Conservation (phyloP, 2,329 filamentous ascomycete genomes). For the Alternaria dauci region DNA sequence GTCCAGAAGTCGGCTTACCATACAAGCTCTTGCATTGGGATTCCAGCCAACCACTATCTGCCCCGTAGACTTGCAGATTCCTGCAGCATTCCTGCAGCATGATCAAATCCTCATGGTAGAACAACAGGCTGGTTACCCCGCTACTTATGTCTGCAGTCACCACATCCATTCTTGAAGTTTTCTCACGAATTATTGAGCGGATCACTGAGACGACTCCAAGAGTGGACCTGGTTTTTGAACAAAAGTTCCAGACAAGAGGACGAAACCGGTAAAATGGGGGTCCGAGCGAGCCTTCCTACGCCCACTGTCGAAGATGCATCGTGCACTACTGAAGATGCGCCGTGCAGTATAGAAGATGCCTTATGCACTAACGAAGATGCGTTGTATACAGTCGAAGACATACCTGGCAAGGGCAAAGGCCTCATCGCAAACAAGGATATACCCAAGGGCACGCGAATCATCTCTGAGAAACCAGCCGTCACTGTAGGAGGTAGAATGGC, state of each 20-base stretch:
- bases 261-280: not conserved
- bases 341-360: too few relatives aligned
- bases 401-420: constrained; percentile 53
- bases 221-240: not conserved
- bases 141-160: not conserved
- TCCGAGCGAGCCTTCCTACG: not conserved
- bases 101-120: not conserved
- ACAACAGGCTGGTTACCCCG: not conserved
- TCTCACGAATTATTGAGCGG: not conserved
- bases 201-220: too few relatives aligned
- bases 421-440: constrained; percentile 52
- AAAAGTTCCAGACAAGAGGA: not conserved
- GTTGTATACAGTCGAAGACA: constrained; percentile 18
- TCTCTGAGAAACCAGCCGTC: constrained; percentile 53
- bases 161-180: too few relatives aligned
- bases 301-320: constrained; percentile 21
- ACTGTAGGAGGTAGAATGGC: constrained; percentile 38
- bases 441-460: constrained; percentile 51
- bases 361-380: constrained; percentile 20
- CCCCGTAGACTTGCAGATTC: not conserved
- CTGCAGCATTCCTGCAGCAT: not conserved
- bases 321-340: constrained; percentile 18
- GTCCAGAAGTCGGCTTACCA: not conserved
- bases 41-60: not conserved
- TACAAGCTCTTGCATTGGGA: not conserved